Evolutionary conservation across 2,329 filamentous ascomycete genomes (phyloP).

Genomic region (Apiospora hydei): DNA sequence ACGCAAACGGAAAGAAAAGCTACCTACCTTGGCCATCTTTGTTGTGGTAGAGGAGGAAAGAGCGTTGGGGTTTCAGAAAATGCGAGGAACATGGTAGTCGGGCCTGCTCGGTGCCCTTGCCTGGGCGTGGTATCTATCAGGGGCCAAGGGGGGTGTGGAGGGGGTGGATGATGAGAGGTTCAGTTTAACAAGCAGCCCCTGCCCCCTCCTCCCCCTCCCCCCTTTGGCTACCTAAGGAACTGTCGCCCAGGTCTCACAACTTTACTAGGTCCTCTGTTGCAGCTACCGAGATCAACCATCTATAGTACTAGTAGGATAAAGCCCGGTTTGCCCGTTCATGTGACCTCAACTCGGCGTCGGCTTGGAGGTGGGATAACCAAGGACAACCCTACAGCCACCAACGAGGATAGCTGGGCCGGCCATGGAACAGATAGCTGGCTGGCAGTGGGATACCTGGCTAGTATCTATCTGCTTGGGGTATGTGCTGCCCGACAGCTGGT

Average conservation of each 20-base stretch:
- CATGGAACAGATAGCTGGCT: neutral
- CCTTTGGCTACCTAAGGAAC: neutral
- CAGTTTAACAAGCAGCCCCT: slow-evolving; percentile 17
- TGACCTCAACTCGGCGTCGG: neutral
- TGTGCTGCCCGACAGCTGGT: neutral
- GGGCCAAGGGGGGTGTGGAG: neutral
- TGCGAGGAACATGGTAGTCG: slow-evolving; percentile 14
- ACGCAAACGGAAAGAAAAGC: slow-evolving; percentile 4
- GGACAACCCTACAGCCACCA: neutral
- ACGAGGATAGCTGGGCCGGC: neutral
- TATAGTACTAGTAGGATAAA: neutral
- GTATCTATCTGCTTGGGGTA: neutral
- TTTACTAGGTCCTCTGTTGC: neutral
- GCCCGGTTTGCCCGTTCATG: neutral
- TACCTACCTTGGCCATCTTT: neutral
- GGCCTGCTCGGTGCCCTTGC: neutral
- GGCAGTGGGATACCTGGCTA: too few relatives aligned
- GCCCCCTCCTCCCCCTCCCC: neutral
- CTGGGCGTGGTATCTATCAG: neutral
- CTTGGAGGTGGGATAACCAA: neutral
- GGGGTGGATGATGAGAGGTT: neutral
- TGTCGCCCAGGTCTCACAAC: neutral
- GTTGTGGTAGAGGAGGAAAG: slow-evolving; percentile 12
- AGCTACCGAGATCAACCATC: neutral
- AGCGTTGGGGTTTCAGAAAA: slow-evolving; percentile 4